A percentile compares a stretch with the other conserved stretches of the same genome.
Evolutionary conservation across 441 rosid genomes (phyloP).

Genomic region (Pelargonium australe): DNA sequence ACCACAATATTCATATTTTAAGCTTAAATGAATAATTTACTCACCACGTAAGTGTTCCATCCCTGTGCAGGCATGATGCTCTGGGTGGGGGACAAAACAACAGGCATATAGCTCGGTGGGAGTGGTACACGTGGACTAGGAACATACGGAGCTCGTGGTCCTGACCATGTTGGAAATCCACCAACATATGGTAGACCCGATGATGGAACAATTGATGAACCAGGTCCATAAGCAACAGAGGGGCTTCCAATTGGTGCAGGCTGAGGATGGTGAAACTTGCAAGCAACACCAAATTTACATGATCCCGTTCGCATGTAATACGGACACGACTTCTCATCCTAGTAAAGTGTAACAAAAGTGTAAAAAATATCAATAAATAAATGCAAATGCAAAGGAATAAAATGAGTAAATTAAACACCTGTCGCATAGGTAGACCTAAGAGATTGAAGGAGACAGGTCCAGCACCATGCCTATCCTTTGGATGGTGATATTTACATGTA

Average conservation of each 20-base stretch:
- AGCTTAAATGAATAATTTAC: constrained; percentile 15
- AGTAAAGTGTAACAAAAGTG: not conserved
- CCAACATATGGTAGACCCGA: constrained; percentile 43
- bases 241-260: constrained; percentile 38
- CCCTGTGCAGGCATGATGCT: constrained; percentile 48
- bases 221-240: constrained; percentile 33
- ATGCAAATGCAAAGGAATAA: not conserved
- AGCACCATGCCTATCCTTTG: constrained; percentile 81
- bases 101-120: constrained; percentile 49
- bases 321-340: constrained; percentile 74
- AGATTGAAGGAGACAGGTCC: constrained; percentile 58
- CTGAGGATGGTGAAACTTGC: constrained; percentile 82
- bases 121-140: constrained; percentile 46
- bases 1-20: too few relatives aligned
- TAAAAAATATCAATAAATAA: not conserved
- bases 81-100: constrained; percentile 60
- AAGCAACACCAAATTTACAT: constrained; percentile 68
- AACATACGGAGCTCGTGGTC: constrained; percentile 46
- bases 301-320: constrained; percentile 63
- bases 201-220: constrained; percentile 39
- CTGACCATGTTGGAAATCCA: constrained; percentile 50
- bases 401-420: constrained; percentile 30
- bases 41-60: constrained; percentile 68
- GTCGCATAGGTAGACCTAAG: constrained; percentile 74
- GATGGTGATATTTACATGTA: constrained; percentile 80